These are phyloP conservation scores for Rosa multiflora DNA, from an alignment of 306 rosid genomes.

Conservation along the genomic window DNA sequence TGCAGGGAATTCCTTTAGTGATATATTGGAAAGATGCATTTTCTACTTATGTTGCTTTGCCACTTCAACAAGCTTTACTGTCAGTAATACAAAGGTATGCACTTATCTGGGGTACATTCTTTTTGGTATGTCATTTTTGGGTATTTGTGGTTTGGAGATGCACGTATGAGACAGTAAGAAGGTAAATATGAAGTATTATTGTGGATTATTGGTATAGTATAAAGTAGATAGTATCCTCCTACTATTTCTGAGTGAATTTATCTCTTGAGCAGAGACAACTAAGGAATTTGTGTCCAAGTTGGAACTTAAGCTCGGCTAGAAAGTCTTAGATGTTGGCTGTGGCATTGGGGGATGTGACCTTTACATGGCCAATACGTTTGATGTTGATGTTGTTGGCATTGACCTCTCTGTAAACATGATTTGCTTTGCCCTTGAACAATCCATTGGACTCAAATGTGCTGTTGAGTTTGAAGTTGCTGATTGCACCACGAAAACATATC, in stretches of 20 bases:
- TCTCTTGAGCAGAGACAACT: slow-evolving; percentile 69
- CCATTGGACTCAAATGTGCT: slow-evolving; percentile 69
- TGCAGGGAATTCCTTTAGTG: no score
- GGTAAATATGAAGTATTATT: background rate
- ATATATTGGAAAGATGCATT: no score
- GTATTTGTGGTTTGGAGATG: no score
- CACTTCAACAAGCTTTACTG: no score
- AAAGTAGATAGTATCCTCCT: background rate
- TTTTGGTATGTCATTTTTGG: no score
- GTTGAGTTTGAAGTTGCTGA: slow-evolving; percentile 94
- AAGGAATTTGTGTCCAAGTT: slow-evolving; percentile 72
- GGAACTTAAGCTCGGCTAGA: slow-evolving; percentile 76
- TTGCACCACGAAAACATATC: slow-evolving; percentile 72
- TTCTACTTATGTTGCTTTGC: no score
- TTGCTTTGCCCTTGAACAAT: slow-evolving; percentile 80
- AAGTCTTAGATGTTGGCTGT: slow-evolving; percentile 93
- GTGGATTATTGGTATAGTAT: background rate
- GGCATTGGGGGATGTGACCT: slow-evolving; percentile 97
- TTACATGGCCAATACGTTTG: slow-evolving; percentile 83
- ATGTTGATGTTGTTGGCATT: slow-evolving; percentile 82
- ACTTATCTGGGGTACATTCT: no score
- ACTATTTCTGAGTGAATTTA: slow-evolving; percentile 4
- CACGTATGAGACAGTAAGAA: background rate
- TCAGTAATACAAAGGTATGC: no score
- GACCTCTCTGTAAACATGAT: slow-evolving; percentile 95